These are phyloP conservation scores for Vitis hybrid DNA, from an alignment of 177 flowering plant species.

Conservation along the genomic window DNA sequence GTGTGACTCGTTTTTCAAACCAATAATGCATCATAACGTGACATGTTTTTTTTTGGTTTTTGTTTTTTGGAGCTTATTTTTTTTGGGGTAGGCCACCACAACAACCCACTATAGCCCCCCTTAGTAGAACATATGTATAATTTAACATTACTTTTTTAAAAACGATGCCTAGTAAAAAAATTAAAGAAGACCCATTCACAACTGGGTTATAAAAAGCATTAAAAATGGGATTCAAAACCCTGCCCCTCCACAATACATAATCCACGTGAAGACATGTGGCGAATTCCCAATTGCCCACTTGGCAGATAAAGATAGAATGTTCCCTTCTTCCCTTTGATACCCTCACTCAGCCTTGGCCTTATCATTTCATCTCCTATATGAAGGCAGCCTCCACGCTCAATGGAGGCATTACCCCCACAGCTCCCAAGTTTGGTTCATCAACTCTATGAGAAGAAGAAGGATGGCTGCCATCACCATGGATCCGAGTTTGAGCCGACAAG, in stretches of 20 bases:
- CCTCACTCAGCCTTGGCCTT: background rate
- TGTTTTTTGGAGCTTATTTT: too few relatives aligned
- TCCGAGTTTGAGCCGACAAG: slow-evolving; percentile 16
- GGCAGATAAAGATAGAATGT: slow-evolving; percentile 7
- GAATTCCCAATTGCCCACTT: slow-evolving; percentile 18
- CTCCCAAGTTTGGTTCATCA: too few relatives aligned
- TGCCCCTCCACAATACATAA: background rate
- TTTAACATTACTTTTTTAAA: too few relatives aligned
- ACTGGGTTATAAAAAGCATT: background rate
- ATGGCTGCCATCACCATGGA: slow-evolving; percentile 25
- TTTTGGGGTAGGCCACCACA: too few relatives aligned
- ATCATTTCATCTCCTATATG: background rate
- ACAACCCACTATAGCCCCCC: too few relatives aligned
- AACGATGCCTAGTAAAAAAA: too few relatives aligned
- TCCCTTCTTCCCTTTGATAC: background rate
- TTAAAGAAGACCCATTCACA: background rate
- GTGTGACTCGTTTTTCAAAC: too few relatives aligned
- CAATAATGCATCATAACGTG: too few relatives aligned
- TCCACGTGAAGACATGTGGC: slow-evolving; percentile 15
- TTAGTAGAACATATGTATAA: too few relatives aligned
- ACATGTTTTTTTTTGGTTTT: too few relatives aligned
- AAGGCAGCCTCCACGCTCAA: background rate
- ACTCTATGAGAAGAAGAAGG: slow-evolving; percentile 5
- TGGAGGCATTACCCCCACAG: too few relatives aligned
- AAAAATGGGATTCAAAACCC: too few relatives aligned